These are phyloP conservation scores for Xerocomellus chrysenteron DNA, from an alignment of 768 basidiomycete species.

Conservation along the genomic window DNA sequence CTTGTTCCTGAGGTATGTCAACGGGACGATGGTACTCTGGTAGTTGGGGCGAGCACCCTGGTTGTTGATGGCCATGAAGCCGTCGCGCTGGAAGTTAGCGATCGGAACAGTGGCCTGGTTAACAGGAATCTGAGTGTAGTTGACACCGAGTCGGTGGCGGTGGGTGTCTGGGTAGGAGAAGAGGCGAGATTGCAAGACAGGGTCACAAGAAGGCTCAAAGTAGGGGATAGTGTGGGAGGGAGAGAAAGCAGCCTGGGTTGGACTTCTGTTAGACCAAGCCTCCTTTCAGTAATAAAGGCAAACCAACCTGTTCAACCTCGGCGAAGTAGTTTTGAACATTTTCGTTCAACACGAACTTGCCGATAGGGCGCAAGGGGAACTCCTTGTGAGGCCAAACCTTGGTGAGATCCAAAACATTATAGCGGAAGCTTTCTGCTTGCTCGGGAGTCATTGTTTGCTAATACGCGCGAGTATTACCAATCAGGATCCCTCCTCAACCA, in stretches of 20 bases:
- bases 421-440: slow-evolving; percentile 87
- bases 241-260: slow-evolving; percentile 67
- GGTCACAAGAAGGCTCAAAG: slow-evolving; percentile 88
- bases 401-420: slow-evolving; percentile 89
- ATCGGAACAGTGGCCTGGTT: slow-evolving; percentile 74
- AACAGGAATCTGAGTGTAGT: slow-evolving; percentile 86
- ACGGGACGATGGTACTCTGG: slow-evolving; percentile 71
- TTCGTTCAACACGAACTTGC: slow-evolving; percentile 79
- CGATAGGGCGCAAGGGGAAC: slow-evolving; percentile 86
- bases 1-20: slow-evolving; percentile 56
- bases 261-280: slow-evolving; percentile 5
- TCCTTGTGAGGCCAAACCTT: slow-evolving; percentile 89
- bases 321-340: slow-evolving; percentile 88
- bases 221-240: slow-evolving; percentile 88
- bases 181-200: slow-evolving; percentile 89
- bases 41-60: slow-evolving; percentile 90
- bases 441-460: slow-evolving; percentile 92
- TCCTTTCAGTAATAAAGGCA: slow-evolving; percentile 26
- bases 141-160: slow-evolving; percentile 76
- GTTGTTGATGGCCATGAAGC: slow-evolving; percentile 62
- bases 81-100: slow-evolving; percentile 93
- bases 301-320: slow-evolving; percentile 85
- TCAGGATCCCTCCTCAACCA: not conserved
- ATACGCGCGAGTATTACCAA: slow-evolving; percentile 14
- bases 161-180: slow-evolving; percentile 95